Base-by-base conservation (phyloP, 768 basidiomycete genomes). In the Tephrocybe sp. region DNA sequence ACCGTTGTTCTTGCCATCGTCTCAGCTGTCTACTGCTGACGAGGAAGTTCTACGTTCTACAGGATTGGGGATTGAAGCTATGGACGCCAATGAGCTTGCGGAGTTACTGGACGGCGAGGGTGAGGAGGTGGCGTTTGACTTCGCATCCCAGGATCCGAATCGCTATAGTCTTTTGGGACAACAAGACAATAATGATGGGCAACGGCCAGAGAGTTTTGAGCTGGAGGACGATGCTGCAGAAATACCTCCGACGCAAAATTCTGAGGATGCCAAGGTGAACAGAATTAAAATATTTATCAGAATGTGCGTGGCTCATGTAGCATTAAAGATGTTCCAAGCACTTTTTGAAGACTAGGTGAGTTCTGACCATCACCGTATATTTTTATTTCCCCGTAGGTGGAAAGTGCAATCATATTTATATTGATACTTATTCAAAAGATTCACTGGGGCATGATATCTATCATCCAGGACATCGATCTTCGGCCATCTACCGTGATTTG, bases 11-110 rank as follows among this genome's bases (percentile, higher is more conserved):
- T 59, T 73, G 50, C 71, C 81, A 28, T 73, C 75, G 6, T 79
- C 84, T n/a, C 85, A 85, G 61, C 73, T 86, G 32, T 85, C 87
- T 3, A 73, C 71, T 24, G 75, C 73, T 25, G 78, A 81, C 32
- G 71, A 75, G 57, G 78, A 75, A 45, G 72, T 74, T 4, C 72
- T 90, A 39, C 74, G 74, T 32, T 75, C 73, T 23, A 82, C 84
- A 1, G 88, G 88, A 4, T 68, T 91, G 24, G 86, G 84, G 2
- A 72, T 85, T 20, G 86, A 88, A 59, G 62, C 75, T 53, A 88
- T 90, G 87, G 71, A 75, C 51, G 73, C 66, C 4, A 76, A 81
- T 20, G 86, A 89, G 62, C 65, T 90, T 30, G 74, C 70, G 18
- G 81, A 76, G 21, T 74, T 86, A 72, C 65, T 86, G 17, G 80